These are phyloP conservation scores for Oryza coarctata DNA, from an alignment of 176 grass and related monocot genomes.

Conservation along the genomic window DNA sequence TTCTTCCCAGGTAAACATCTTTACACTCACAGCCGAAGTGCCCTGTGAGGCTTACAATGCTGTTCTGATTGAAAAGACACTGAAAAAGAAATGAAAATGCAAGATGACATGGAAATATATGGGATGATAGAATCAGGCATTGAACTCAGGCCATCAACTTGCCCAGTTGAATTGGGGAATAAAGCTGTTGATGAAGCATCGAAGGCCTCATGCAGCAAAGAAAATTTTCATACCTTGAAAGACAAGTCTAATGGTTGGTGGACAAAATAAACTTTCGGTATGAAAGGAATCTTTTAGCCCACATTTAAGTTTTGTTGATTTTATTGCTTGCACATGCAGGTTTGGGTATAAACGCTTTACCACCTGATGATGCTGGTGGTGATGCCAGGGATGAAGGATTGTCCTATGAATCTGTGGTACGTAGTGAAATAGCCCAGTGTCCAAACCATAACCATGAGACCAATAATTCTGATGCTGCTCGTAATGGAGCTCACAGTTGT, in stretches of 20 bases:
- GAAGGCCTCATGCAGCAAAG: not conserved
- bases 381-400: not conserved
- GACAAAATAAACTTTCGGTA: not conserved
- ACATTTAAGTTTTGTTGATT: not conserved
- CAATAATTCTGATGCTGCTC: not conserved
- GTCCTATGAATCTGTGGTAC: constrained; percentile 11
- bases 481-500: not conserved
- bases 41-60: not conserved
- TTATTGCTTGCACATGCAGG: constrained; percentile 18
- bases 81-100: constrained; percentile 41
- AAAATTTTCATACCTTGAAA: not conserved
- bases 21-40: constrained; percentile 63
- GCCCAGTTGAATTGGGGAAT: constrained; percentile 23
- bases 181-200: not conserved
- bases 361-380: constrained; percentile 11
- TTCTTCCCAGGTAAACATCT: constrained; percentile 70
- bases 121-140: not conserved
- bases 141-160: not conserved
- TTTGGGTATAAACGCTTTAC: constrained; percentile 38
- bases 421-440: constrained; percentile 22
- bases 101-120: constrained; percentile 52
- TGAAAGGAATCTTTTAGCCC: not conserved
- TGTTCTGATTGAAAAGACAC: constrained; percentile 32
- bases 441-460: constrained; percentile 9
- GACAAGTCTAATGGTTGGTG: constrained; percentile 7